Percentiles rank a stretch among this genome's conserved stretches.
These are phyloP conservation scores for Brachypodium distachyon DNA, from an alignment of 202 grass and related monocot species.

Conservation along the genomic window DNA sequence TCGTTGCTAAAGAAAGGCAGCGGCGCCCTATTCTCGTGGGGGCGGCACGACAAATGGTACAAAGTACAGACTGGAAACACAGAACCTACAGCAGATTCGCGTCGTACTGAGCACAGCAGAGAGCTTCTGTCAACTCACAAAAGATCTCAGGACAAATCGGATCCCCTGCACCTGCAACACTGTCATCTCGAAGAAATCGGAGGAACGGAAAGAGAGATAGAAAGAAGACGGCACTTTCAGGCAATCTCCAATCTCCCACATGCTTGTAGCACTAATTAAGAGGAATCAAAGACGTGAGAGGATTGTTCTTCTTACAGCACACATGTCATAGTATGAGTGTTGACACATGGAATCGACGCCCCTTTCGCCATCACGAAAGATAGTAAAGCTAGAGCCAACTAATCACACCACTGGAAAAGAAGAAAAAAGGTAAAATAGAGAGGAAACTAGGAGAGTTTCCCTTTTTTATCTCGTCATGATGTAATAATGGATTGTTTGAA, in stretches of 20 bases:
- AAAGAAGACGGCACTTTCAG: neutral
- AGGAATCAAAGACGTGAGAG: neutral
- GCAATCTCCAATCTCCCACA: neutral
- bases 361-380: neutral
- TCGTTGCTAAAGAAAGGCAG: neutral
- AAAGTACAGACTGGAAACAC: neutral
- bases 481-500: neutral
- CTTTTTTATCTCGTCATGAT: conserved; percentile 2
- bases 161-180: neutral
- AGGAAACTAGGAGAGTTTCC: neutral
- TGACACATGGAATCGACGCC: neutral
- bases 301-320: neutral
- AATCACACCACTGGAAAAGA: conserved; percentile 1
- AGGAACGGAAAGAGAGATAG: neutral
- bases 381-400: neutral
- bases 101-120: neutral
- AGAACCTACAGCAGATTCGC: neutral
- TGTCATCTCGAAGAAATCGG: neutral
- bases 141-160: neutral
- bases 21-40: neutral
- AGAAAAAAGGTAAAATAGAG: neutral
- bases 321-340: neutral
- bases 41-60: conserved; percentile 14
- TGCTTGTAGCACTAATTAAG: neutral
- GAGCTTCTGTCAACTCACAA: neutral